Evolutionary conservation across 2,329 filamentous ascomycete genomes (phyloP).

Genomic region (Pseudogymnoascus sp.): DNA sequence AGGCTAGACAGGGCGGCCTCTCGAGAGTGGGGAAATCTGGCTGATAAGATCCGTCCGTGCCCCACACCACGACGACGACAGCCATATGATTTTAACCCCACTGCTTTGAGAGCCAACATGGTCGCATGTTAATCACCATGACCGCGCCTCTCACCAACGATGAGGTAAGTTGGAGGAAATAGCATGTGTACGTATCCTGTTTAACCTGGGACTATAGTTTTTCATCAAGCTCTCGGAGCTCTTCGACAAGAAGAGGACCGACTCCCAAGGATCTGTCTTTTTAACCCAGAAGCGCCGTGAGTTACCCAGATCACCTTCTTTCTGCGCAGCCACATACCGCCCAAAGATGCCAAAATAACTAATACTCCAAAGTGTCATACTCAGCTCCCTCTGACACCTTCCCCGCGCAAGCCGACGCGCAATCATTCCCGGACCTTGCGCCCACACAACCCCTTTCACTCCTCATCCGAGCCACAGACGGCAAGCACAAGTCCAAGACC

Average conservation of each 20-base stretch:
- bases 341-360: constrained; percentile 6
- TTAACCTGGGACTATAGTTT: constrained; percentile 45
- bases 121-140: constrained; percentile 29
- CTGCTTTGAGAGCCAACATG: constrained; percentile 10
- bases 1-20: constrained; percentile 6
- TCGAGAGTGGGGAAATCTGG: not conserved
- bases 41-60: constrained; percentile 6
- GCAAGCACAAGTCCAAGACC: constrained; percentile 54
- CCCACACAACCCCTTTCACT: constrained; percentile 56
- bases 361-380: constrained; percentile 19
- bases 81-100: constrained; percentile 8
- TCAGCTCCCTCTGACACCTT: constrained; percentile 30
- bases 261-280: constrained; percentile 64
- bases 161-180: constrained; percentile 39
- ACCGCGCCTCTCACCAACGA: constrained; percentile 49
- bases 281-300: constrained; percentile 69
- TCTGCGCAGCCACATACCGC: constrained; percentile 16
- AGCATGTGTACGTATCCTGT: not conserved
- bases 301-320: constrained; percentile 20
- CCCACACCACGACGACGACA: not conserved
- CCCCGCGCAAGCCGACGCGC: constrained; percentile 36
- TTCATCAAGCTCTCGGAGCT: constrained; percentile 60
- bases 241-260: constrained; percentile 56
- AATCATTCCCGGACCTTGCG: constrained; percentile 51
- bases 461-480: constrained; percentile 77